Evolutionary conservation across 2,329 filamentous ascomycete genomes (phyloP).

Genomic region (Cladophialophora psammophila): DNA sequence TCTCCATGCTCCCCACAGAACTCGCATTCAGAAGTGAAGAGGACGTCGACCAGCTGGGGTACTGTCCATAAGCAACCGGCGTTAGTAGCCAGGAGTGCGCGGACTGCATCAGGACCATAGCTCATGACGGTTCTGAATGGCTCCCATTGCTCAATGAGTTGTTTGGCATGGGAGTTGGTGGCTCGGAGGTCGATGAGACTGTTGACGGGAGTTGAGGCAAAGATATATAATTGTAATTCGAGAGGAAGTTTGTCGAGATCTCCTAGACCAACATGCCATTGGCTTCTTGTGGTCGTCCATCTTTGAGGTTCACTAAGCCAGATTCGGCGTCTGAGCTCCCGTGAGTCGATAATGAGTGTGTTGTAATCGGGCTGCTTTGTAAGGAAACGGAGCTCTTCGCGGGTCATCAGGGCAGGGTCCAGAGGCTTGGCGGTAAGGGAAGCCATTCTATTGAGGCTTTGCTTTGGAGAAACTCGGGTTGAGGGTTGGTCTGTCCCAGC

Average conservation of each 20-base stretch:
- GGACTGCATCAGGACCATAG: slow-evolving; percentile 18
- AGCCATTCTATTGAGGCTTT: slow-evolving; percentile 9
- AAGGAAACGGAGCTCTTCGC: slow-evolving; percentile 13
- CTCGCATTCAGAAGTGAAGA: slow-evolving; percentile 27
- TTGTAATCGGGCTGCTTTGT: slow-evolving; percentile 20
- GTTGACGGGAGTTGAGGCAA: slow-evolving; percentile 14
- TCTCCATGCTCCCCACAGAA: slow-evolving; percentile 28
- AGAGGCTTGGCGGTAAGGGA: slow-evolving; percentile 1
- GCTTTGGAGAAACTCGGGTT: not conserved
- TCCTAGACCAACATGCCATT: slow-evolving; percentile 3
- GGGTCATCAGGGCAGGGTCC: not conserved
- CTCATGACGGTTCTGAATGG: slow-evolving; percentile 23
- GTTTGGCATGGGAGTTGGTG: slow-evolving; percentile 18
- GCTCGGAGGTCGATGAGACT: slow-evolving; percentile 18
- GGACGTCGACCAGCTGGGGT: slow-evolving; percentile 17
- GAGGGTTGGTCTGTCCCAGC: not conserved
- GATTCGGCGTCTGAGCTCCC: slow-evolving; percentile 11
- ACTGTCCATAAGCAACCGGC: slow-evolving; percentile 25
- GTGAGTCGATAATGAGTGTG: slow-evolving; percentile 19
- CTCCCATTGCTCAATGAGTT: slow-evolving; percentile 25
- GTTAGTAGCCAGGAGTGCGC: slow-evolving; percentile 21
- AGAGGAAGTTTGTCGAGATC: slow-evolving; percentile 18
- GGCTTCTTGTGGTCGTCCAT: slow-evolving; percentile 9
- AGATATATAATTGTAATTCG: slow-evolving; percentile 18
- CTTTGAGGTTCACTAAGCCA: slow-evolving; percentile 2